phyloP scores from a whole-genome alignment of 352 stramenopile species.

The Phytophthora podocarpi region DNA sequence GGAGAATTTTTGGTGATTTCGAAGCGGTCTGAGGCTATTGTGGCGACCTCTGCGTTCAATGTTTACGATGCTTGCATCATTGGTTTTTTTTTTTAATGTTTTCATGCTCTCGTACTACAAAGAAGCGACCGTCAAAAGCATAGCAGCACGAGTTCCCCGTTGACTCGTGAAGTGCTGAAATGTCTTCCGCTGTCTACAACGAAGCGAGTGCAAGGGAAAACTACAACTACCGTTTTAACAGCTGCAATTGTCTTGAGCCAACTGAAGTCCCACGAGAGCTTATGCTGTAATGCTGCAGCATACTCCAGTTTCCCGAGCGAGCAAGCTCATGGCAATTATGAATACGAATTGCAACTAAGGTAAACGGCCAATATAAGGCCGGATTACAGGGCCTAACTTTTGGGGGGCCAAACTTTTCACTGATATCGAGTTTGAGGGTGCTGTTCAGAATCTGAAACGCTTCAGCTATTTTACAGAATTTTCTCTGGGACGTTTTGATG shows the following conservation, averaged over 20 bases:
- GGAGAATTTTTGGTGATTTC: constrained; percentile 52
- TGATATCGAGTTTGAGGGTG: no score
- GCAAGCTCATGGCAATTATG: constrained; percentile 14
- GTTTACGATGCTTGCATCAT: constrained; percentile 31
- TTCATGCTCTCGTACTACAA: constrained; percentile 31
- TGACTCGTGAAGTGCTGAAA: constrained; percentile 2
- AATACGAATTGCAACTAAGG: constrained; percentile 30
- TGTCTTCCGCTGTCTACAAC: not conserved
- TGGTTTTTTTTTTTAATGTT: constrained; percentile 32
- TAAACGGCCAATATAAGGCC: no score
- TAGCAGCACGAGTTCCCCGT: not conserved
- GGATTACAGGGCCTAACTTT: no score
- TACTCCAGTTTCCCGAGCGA: not conserved
- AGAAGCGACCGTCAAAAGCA: not conserved
- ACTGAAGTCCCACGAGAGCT: not conserved
- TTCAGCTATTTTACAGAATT: no score
- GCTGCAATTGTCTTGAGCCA: not conserved
- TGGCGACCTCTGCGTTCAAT: constrained; percentile 28
- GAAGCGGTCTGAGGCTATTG: constrained; percentile 23
- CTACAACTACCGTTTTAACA: not conserved
- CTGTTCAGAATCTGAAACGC: no score
- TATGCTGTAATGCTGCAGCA: not conserved
- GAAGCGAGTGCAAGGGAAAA: not conserved
- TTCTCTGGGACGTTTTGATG: no score
- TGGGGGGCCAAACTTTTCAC: no score